Base-by-base conservation (phyloP, 345 rosid genomes). In the Trapa bicornis region DNA sequence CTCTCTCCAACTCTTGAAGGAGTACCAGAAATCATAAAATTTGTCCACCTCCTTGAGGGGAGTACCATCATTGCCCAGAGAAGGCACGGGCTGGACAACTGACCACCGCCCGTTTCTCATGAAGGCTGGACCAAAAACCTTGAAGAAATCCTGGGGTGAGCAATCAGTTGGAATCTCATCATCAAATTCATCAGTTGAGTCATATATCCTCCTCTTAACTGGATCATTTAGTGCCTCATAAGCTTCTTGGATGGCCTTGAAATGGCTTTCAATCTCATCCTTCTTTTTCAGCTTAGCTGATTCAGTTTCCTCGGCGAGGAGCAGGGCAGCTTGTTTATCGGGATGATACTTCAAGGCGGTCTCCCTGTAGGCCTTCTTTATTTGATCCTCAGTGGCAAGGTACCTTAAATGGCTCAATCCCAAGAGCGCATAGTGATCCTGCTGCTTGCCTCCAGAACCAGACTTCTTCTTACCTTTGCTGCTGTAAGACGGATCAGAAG, bases 31-130 rank as follows among this genome's bases (percentile, higher is more conserved):
- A 75, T 86, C 66, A 76, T 91, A 95, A 74, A 94, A 95, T 71
- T 42, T 78, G 63, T 89, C 97, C 5, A 87, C 97, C 22, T 87
- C 93, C 76, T 85, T 84, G 36, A 91, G 68, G 11, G 85, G 48
- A 58, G 96, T 77, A 71, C 50, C 78, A 29, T 89, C 96, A 68
- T 84, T 89, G 39, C 99, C 99, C 57, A 95, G 66, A 37, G 85
- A 73, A 73, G 96, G 96, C 45, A 87, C 17, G 41, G 92, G 92
- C 75, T 86, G 97, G 70, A 58, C 77, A 68, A 87, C 89, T 22
- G 97, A 95, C 99, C 99, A 95, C 73, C 96, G 84, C 38, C 97
- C 97, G 70, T 95, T 95, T 75, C 99, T 89, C 89, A 82, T 74
- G 73, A 95, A 95, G 68, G 97, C 99, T 13, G 99, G 99, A 76